Evolutionary conservation across 2,329 filamentous ascomycete species (phyloP).

Genomic region (Esteya vermicola): DNA sequence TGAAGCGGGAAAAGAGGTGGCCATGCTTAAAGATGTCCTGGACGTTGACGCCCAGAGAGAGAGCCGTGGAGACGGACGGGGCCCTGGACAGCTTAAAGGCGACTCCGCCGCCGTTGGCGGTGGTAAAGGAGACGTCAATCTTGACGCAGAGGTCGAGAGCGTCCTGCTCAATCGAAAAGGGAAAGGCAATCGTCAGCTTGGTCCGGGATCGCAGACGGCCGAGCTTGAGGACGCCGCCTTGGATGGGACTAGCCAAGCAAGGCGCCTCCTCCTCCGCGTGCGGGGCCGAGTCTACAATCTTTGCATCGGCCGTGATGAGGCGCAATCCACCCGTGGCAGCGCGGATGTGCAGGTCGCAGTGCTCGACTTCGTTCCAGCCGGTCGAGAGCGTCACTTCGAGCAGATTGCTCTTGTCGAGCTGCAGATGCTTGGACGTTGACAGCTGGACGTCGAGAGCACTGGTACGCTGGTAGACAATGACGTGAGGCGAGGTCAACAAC

Average conservation of each 20-base stretch:
- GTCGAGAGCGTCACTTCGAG: conserved; percentile 60
- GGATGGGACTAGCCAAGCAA: conserved; percentile 31
- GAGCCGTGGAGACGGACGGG: conserved; percentile 52
- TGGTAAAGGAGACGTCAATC: conserved; percentile 63
- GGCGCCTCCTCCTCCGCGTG: no score
- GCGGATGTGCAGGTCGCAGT: conserved; percentile 46
- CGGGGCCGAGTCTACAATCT: conserved; percentile 28
- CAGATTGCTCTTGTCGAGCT: conserved; percentile 65
- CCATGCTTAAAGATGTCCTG: conserved; percentile 87
- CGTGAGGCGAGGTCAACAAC: conserved; percentile 43
- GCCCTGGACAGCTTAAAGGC: conserved; percentile 49
- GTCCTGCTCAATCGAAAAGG: conserved; percentile 73
- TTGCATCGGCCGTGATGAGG: conserved; percentile 45
- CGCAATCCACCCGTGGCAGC: conserved; percentile 52
- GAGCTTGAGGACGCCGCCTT: conserved; percentile 39
- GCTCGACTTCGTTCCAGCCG: conserved; percentile 57
- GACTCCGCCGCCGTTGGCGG: conserved; percentile 48
- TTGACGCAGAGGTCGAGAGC: conserved; percentile 56
- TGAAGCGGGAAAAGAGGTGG: conserved; percentile 77
- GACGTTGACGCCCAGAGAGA: conserved; percentile 88
- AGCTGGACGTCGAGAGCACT: conserved; percentile 56
- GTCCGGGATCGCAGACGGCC: conserved; percentile 28
- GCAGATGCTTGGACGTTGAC: conserved; percentile 52
- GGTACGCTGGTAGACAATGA: conserved; percentile 60
- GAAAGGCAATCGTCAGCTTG: conserved; percentile 48